Percentiles rank a stretch among this genome's conserved stretches.
Evolutionary conservation across 176 grass and related monocot genomes (phyloP).

Genomic region (Alopecurus myosuroides): DNA sequence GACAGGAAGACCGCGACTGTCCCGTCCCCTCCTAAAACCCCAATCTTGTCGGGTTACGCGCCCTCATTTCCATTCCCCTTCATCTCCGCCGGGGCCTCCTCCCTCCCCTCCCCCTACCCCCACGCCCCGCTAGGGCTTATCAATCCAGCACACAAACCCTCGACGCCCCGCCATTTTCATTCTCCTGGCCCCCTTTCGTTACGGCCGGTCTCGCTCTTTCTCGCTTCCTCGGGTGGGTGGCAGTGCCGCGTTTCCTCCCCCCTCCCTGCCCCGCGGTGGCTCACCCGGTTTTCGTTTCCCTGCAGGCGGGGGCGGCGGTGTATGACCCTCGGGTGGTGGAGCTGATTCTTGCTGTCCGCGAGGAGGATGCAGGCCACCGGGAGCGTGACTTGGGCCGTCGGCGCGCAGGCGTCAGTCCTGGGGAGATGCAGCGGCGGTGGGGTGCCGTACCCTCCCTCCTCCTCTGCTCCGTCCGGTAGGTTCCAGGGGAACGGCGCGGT

Average conservation of each 20-base stretch:
- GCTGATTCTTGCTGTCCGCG: not conserved
- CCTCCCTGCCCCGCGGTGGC: not conserved
- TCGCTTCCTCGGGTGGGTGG: not conserved
- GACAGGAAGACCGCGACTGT: constrained; percentile 6
- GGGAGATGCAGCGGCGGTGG: constrained; percentile 33
- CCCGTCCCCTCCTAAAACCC: constrained; percentile 8
- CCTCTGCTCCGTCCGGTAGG: not conserved
- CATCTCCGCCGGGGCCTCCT: not conserved
- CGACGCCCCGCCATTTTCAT: constrained; percentile 10
- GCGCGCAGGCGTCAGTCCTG: constrained; percentile 47
- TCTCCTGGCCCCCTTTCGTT: not conserved
- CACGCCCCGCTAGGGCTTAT: constrained; percentile 2
- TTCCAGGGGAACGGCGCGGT: not conserved
- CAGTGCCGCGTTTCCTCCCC: not conserved
- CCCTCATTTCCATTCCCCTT: not conserved
- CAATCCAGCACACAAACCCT: constrained; percentile 19
- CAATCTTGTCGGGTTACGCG: constrained; percentile 42
- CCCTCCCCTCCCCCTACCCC: not conserved
- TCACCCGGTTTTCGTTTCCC: not conserved
- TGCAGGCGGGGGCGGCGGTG: not conserved
- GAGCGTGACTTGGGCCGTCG: constrained; percentile 35
- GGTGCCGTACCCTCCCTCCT: not conserved
- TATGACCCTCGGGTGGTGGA: not conserved
- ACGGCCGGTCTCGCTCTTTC: not conserved
- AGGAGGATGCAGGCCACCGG: constrained; percentile 50